These are phyloP conservation scores for Sporobolomyces pararoseus DNA, from an alignment of 768 basidiomycete species.

Conservation along the genomic window DNA sequence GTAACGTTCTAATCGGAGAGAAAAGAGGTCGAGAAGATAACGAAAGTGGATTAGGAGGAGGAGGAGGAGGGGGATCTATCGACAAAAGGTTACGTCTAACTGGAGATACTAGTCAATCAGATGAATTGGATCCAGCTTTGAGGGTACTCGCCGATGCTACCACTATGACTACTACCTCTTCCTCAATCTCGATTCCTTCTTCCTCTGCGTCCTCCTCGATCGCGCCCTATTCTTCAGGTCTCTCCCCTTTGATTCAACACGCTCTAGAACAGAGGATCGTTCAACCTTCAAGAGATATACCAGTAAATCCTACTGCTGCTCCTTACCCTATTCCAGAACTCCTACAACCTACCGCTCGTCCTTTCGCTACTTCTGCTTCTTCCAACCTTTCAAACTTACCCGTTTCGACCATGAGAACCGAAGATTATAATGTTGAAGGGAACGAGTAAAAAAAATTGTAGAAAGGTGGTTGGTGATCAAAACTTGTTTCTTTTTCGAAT, in stretches of 20 bases:
- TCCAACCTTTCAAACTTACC: too few species aligned
- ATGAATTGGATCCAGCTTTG: slow-evolving; percentile 19
- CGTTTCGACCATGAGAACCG: too few species aligned
- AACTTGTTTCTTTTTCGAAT: too few species aligned
- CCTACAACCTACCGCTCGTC: background rate
- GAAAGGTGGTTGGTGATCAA: too few species aligned
- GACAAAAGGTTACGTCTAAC: slow-evolving; percentile 23
- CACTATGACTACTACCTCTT: background rate
- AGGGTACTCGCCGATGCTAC: slow-evolving; percentile 20
- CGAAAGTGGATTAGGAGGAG: background rate
- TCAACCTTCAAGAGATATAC: background rate
- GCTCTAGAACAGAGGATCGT: slow-evolving; percentile 1
- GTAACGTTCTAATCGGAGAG: background rate
- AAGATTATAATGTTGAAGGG: too few species aligned
- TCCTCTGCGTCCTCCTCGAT: too few species aligned
- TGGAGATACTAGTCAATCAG: background rate
- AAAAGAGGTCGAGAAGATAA: background rate
- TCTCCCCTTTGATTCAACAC: background rate
- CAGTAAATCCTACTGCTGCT: background rate
- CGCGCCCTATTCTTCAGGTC: slow-evolving; percentile 1
- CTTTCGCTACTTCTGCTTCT: background rate
- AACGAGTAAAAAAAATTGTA: too few species aligned
- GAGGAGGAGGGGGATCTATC: background rate
- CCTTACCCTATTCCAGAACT: too few species aligned
- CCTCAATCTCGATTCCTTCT: background rate